Evolutionary conservation across 345 rosid genomes (phyloP), one percentile per base, ranked within the genome.

Genomic region (Kernera saxatilis): DNA sequence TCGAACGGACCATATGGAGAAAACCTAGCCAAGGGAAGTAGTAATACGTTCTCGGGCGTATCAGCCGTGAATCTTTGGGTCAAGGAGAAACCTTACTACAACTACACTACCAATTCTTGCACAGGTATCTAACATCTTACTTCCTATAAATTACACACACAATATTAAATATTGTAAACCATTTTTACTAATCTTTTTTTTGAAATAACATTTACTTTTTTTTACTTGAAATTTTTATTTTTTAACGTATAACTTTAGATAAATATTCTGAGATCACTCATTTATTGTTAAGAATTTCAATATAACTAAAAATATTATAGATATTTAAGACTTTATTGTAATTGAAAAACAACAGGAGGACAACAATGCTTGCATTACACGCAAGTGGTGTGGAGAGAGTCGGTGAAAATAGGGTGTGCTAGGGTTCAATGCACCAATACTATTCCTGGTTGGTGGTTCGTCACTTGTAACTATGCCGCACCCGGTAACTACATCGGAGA

Each of bases 331-430:
- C 5, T 10, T 10, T 35, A 9, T 35, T 45, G 37, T 4, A 33
- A 53, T 37, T 7, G 19, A 11, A 5, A 29, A 49, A 40, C 3
- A 8, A 58, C 36, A 74, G 67, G 73, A 10, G 84, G 81, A 5
- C 6, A 77, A 32, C 58, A 54, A 36, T 89, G 96, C 73, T 75
- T 78, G 64, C 96, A 84, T 74, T 89, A 89, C 69, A 89, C 96
- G 8, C 96, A 87, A 71, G 87, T 87, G 52, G 92, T 89, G 59
- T 87, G 96, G 90, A 71, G 80, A 14, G 14, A 79, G 14, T 82
- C 90, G 4, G 73, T 74, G 56, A 80, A 71, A 5, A 2, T 89
- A 1, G 92, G 96, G 0, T 87, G 96, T 56, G 92, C 90, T 44
- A 85, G 82, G 79, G 86, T 87, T 57, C 77, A 17, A 32, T 89